These are phyloP conservation scores for Byssothecium circinans DNA, from an alignment of 2,329 filamentous ascomycete species.

Conservation along the genomic window DNA sequence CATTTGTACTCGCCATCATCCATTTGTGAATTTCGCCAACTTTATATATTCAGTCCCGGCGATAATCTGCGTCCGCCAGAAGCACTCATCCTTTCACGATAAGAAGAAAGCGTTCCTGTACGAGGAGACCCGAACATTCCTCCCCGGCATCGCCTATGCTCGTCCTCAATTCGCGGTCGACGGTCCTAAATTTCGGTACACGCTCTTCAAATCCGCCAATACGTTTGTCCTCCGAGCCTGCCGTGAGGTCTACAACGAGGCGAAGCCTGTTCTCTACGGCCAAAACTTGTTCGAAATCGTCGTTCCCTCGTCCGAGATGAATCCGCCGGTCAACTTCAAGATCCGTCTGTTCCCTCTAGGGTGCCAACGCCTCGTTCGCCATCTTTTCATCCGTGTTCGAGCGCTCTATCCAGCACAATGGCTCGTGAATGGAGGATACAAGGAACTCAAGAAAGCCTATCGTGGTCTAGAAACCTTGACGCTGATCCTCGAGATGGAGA, in stretches of 20 bases:
- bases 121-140: slow-evolving; percentile 17
- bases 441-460: slow-evolving; percentile 25
- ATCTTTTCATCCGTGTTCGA: slow-evolving; percentile 23
- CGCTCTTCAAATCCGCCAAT: slow-evolving; percentile 18
- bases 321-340: slow-evolving; percentile 23
- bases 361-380: slow-evolving; percentile 19
- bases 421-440: slow-evolving; percentile 22
- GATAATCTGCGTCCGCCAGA: slow-evolving; percentile 31
- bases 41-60: slow-evolving; percentile 12
- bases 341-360: slow-evolving; percentile 23
- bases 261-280: slow-evolving; percentile 45
- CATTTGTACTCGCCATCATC: too few species aligned
- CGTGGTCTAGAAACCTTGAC: slow-evolving; percentile 19
- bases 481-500: slow-evolving; percentile 27
- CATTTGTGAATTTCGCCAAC: too few species aligned
- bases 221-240: slow-evolving; percentile 37
- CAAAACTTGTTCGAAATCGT: slow-evolving; percentile 42
- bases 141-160: slow-evolving; percentile 28
- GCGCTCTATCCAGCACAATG: slow-evolving; percentile 25
- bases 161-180: slow-evolving; percentile 18
- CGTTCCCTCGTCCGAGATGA: slow-evolving; percentile 22
- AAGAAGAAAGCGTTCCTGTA: slow-evolving; percentile 19
- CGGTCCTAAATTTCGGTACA: slow-evolving; percentile 19
- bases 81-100: slow-evolving; percentile 20
- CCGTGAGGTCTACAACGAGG: slow-evolving; percentile 45